These are phyloP conservation scores for Calocybe cyanea DNA, from an alignment of 768 basidiomycete genomes.

Conservation along the genomic window DNA sequence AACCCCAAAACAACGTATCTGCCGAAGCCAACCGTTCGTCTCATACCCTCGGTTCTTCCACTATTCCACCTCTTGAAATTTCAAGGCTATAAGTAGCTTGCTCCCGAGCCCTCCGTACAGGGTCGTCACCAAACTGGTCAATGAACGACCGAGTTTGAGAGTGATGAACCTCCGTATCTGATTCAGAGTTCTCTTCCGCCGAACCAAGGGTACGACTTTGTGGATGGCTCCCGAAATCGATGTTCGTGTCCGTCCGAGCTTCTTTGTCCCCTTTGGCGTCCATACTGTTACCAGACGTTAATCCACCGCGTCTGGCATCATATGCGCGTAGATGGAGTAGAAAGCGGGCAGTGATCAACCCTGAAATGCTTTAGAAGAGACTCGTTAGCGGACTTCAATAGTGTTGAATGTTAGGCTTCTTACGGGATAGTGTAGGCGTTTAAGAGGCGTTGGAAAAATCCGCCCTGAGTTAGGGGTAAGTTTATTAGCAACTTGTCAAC, in stretches of 20 bases:
- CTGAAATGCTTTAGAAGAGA: constrained; percentile 9
- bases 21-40: too few relatives aligned
- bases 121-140: constrained; percentile 16
- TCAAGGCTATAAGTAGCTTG: not conserved
- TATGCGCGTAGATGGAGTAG: constrained; percentile 14
- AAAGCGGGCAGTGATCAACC: constrained; percentile 15
- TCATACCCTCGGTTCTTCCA: constrained; percentile 2
- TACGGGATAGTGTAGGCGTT: constrained; percentile 24
- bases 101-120: constrained; percentile 5
- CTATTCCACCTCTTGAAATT: not conserved
- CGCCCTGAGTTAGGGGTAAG: constrained; percentile 13
- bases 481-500: not conserved
- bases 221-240: constrained; percentile 5
- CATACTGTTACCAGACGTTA: not conserved
- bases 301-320: constrained; percentile 10
- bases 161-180: not conserved
- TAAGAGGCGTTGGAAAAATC: constrained; percentile 25
- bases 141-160: constrained; percentile 2
- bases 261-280: not conserved
- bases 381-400: too few relatives aligned
- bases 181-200: not conserved
- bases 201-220: not conserved
- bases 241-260: not conserved
- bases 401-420: not conserved
- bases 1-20: too few relatives aligned